Evolutionary conservation across 75 land plant genomes (phyloP).

Genomic region (Pinus tabuliformis): DNA sequence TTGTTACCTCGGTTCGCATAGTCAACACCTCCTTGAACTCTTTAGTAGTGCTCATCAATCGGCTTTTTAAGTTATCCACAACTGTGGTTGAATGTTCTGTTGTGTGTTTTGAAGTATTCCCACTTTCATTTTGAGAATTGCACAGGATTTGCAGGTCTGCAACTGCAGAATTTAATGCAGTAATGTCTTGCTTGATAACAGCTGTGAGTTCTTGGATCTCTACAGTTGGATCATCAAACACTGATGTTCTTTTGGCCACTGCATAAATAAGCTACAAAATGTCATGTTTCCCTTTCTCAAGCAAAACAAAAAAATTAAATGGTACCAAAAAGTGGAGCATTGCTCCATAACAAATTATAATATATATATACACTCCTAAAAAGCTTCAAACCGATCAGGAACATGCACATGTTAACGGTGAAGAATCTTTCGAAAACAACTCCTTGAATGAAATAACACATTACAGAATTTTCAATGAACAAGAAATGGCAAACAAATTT

Average conservation of each 20-base stretch:
- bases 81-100: slow-evolving; percentile 89
- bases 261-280: slow-evolving; percentile 14
- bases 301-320: background rate
- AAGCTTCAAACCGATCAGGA: background rate
- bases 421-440: background rate
- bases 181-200: slow-evolving; percentile 94
- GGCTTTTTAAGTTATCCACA: slow-evolving; percentile 85
- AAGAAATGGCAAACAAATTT: background rate
- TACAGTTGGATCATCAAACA: slow-evolving; percentile 92
- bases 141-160: slow-evolving; percentile 76
- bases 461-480: background rate
- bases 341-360: background rate
- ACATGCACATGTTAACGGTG: background rate
- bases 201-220: slow-evolving; percentile 96
- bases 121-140: slow-evolving; percentile 73
- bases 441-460: background rate
- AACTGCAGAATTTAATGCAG: slow-evolving; percentile 83
- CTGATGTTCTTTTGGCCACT: slow-evolving; percentile 93
- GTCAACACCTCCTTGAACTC: slow-evolving; percentile 96
- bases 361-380: background rate
- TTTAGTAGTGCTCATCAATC: slow-evolving; percentile 89
- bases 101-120: slow-evolving; percentile 71
- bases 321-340: background rate
- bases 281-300: background rate
- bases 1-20: slow-evolving; percentile 77